Percentiles rank a stretch among this genome's conserved stretches.
These are phyloP conservation scores for Cladophialophora bantiana DNA, from an alignment of 2,329 filamentous ascomycete species.

Conservation along the genomic window DNA sequence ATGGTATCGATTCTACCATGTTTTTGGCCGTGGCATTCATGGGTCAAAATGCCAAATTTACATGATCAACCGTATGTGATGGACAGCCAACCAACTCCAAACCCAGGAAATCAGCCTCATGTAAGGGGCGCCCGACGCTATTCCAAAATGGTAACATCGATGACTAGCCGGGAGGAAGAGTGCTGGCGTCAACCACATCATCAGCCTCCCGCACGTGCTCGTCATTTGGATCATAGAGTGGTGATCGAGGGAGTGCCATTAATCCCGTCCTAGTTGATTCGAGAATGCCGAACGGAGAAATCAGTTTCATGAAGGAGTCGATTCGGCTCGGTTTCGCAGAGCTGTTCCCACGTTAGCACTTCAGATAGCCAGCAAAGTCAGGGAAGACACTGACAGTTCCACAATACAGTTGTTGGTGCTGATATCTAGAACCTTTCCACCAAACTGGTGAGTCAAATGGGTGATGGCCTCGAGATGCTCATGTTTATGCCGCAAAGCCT, in stretches of 20 bases:
- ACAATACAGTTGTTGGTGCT: conserved; percentile 99
- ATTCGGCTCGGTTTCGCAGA: conserved; percentile 93
- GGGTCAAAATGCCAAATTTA: conserved; percentile 8
- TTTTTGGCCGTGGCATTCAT: neutral
- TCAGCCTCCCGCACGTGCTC: conserved; percentile 85
- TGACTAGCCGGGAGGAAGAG: conserved; percentile 81
- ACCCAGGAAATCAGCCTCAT: conserved; percentile 2
- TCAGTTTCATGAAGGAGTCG: conserved; percentile 96
- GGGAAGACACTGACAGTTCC: conserved; percentile 74
- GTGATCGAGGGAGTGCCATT: conserved; percentile 94
- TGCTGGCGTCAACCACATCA: conserved; percentile 92
- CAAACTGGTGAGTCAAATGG: conserved; percentile 95
- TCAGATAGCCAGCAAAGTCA: conserved; percentile 33
- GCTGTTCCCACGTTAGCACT: conserved; percentile 51
- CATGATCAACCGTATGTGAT: conserved; percentile 3
- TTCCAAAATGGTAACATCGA: conserved; percentile 1
- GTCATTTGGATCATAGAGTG: conserved; percentile 76
- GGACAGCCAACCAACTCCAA: conserved; percentile 17
- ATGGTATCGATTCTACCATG: neutral
- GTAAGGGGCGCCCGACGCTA: conserved; percentile 19
- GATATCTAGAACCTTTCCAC: conserved; percentile 96
- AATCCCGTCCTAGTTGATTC: conserved; percentile 95
- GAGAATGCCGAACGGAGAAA: conserved; percentile 92
- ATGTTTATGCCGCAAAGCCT: conserved; percentile 95
- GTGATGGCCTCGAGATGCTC: conserved; percentile 97